Conservation (phyloP, 2,329 filamentous ascomycete genomes). For the Chaetomiaceae sp. region DNA sequence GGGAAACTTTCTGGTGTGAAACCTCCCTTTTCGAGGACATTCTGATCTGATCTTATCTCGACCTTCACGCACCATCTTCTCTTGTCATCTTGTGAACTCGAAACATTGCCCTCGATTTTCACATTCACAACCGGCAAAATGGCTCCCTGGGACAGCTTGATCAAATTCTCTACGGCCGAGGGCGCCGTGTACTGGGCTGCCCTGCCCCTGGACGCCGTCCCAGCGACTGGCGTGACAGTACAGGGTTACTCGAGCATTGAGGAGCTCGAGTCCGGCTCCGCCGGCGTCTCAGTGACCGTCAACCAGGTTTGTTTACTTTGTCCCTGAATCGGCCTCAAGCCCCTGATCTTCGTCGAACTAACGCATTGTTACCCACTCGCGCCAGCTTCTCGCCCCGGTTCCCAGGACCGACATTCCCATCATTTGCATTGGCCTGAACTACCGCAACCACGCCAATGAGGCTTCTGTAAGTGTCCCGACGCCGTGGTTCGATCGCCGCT, state of each 20-base stretch:
- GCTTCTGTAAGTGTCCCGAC: background rate
- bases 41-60: too few species aligned
- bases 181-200: background rate
- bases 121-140: background rate
- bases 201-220: background rate
- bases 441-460: background rate
- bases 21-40: too few species aligned
- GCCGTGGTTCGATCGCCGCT: background rate
- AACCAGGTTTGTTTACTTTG: background rate
- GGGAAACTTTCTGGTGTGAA: too few species aligned
- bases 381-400: background rate
- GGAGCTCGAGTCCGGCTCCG: background rate
- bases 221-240: background rate
- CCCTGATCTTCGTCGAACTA: too few species aligned
- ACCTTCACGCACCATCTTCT: too few species aligned
- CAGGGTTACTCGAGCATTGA: background rate
- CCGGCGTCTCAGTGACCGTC: background rate
- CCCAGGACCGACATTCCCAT: background rate
- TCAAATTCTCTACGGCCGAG: background rate
- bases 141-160: background rate
- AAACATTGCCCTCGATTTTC: background rate
- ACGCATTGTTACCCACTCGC: background rate
- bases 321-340: too few species aligned
- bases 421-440: background rate
- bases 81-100: background rate